phyloP scores from a whole-genome alignment of 805 yeast genomes.

The Yarrowia sp. region DNA sequence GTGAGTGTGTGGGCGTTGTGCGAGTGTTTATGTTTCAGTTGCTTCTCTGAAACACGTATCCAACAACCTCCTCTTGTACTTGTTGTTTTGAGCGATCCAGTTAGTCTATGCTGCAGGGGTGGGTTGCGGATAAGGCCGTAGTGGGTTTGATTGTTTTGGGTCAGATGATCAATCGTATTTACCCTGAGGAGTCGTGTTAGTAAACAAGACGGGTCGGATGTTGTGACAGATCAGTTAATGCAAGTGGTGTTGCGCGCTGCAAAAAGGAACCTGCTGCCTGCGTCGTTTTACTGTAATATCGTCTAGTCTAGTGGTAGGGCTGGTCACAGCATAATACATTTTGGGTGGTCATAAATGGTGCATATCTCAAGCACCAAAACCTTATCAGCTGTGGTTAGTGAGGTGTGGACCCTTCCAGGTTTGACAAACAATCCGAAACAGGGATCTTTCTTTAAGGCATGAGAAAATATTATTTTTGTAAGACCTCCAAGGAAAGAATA shows the following conservation, averaged over 20 bases:
- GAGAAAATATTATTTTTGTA: not conserved
- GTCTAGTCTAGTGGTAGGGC: conserved; percentile 14
- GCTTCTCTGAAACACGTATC: not conserved
- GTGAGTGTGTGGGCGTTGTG: not conserved
- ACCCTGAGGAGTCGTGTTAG: not conserved
- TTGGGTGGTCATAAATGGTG: not conserved
- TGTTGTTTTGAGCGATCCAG: not conserved
- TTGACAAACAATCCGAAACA: not conserved
- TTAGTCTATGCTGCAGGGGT: conserved; percentile 9
- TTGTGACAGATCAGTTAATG: not conserved
- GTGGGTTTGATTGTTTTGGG: not conserved
- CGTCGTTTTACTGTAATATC: not conserved
- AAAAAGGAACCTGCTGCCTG: not conserved
- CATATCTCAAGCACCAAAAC: conserved; percentile 15
- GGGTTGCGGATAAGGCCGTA: not conserved
- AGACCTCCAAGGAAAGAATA: not conserved
- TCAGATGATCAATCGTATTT: not conserved
- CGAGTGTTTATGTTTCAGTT: not conserved
- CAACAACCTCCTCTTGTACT: not conserved
- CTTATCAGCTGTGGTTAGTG: not conserved
- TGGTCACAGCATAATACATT: not conserved
- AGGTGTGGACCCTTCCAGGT: not conserved
- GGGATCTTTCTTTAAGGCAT: not conserved
- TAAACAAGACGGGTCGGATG: not conserved
- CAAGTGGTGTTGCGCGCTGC: not conserved